Base-by-base conservation (phyloP, 129 eudicot genomes). In the Tanacetum coccineum region DNA sequence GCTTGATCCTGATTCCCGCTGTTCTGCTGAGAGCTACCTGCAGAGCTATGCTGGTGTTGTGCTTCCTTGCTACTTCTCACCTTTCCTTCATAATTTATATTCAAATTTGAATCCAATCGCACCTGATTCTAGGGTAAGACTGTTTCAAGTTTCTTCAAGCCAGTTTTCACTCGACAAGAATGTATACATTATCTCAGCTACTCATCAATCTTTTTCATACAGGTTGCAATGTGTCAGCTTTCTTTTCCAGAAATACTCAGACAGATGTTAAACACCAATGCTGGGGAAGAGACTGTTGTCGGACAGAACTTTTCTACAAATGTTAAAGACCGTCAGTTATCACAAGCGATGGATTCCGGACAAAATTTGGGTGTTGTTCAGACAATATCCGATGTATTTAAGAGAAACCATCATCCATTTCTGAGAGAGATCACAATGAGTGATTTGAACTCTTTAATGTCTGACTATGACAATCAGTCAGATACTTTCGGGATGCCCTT, bases 401-500 rank as follows among this genome's bases (percentile, higher is more conserved):
- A 28, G 32, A 28, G 93, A 68, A 83, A 71, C 70, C 89, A 86
- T 72, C 92, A 89, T 67, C 92, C 95, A 19, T 84, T 79, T 65
- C 20, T 86, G 60, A 74, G 10, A 73, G 39, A 59, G 80, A 91
- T 28, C 32, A 28, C 32, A 28, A 28, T 28, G 32, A 28, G 32
- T 28, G 32, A 28, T 28, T 28, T 28, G 32, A 28, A 28, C 32
- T 28, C 32, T 28, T 28, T 93, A 81, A 84, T 86, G 87, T 81
- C 90, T 15, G 92, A 93, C 74, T 84, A 81, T 47, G 94, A 86
- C 61, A 89, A 87, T 68, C 95, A 89, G 73, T 88, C 99, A 11
- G 99, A 93, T 70, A 84, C 92, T 15, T 93, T 86, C 60, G 91
- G 96, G 42, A 93, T 93, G 95, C 99, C 99, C 47, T 84, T 79